Conservation (phyloP, 2,329 filamentous ascomycete genomes). For the Aureobasidium sp. region DNA sequence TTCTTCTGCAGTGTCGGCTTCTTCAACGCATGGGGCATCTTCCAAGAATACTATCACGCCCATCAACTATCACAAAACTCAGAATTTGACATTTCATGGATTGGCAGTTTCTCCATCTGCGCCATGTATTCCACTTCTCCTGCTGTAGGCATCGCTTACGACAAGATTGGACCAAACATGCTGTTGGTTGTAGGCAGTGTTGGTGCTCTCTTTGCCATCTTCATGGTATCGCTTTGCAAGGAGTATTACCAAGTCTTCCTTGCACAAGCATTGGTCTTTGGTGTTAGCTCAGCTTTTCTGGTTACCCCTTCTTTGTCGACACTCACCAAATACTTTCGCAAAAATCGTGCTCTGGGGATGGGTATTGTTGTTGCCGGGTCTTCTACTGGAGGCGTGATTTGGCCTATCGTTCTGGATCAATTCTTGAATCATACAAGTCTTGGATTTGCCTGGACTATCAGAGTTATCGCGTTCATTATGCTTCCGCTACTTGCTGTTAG, state of each 20-base stretch:
- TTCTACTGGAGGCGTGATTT: constrained; percentile 44
- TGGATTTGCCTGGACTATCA: constrained; percentile 47
- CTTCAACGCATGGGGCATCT: constrained; percentile 23
- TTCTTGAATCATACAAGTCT: constrained; percentile 40
- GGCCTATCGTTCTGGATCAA: constrained; percentile 41
- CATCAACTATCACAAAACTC: constrained; percentile 17
- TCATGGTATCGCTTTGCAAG: constrained; percentile 39
- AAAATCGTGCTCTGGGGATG: constrained; percentile 39
- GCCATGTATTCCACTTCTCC: constrained; percentile 22
- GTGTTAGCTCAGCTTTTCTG: constrained; percentile 35
- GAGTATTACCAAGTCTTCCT: constrained; percentile 48
- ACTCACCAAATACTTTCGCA: constrained; percentile 39
- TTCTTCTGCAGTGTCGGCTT: constrained; percentile 23
- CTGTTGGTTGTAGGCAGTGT: background rate
- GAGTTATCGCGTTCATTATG: constrained; percentile 45
- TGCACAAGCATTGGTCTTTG: constrained; percentile 40
- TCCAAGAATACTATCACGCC: constrained; percentile 23
- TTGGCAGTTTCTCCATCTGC: constrained; percentile 24
- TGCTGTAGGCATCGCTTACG: constrained; percentile 23
- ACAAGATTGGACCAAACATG: constrained; percentile 22
- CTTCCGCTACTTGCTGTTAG: constrained; percentile 35
- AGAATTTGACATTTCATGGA: constrained; percentile 24
- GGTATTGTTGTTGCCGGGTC: constrained; percentile 41
- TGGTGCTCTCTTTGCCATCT: constrained; percentile 23
- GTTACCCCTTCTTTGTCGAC: constrained; percentile 39